Evolutionary conservation across 306 rosid genomes (phyloP).

Genomic region (Oemleria cerasiformis): DNA sequence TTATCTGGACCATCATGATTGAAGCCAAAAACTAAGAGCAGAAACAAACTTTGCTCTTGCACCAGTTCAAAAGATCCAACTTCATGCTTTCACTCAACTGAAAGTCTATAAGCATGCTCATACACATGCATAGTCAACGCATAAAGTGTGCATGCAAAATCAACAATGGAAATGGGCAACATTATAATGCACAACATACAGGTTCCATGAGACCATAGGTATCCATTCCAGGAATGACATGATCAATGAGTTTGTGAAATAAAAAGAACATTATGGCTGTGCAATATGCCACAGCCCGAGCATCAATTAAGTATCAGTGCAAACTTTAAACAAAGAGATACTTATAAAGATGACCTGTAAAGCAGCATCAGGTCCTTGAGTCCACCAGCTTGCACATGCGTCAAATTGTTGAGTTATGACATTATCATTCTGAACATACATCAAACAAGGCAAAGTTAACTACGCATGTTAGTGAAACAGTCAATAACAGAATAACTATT

Average conservation of each 20-base stretch:
- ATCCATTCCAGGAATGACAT: neutral
- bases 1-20: neutral
- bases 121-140: neutral
- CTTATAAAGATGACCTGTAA: constrained; percentile 65
- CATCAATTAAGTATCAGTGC: neutral
- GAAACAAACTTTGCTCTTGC: neutral
- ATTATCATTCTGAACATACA: constrained; percentile 40
- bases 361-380: constrained; percentile 90
- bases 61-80: neutral
- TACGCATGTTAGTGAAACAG: neutral
- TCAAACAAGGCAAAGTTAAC: neutral
- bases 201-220: neutral
- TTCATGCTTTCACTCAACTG: neutral
- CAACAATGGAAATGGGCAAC: neutral
- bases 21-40: neutral
- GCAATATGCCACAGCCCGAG: neutral
- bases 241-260: neutral
- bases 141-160: neutral
- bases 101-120: constrained; percentile 2
- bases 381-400: constrained; percentile 99
- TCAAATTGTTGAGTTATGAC: constrained; percentile 79
- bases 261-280: neutral
- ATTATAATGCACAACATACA: neutral
- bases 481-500: neutral
- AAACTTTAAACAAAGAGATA: constrained; percentile 11